Base-by-base conservation (phyloP, 768 basidiomycete genomes). In the Auricularia cornea region DNA sequence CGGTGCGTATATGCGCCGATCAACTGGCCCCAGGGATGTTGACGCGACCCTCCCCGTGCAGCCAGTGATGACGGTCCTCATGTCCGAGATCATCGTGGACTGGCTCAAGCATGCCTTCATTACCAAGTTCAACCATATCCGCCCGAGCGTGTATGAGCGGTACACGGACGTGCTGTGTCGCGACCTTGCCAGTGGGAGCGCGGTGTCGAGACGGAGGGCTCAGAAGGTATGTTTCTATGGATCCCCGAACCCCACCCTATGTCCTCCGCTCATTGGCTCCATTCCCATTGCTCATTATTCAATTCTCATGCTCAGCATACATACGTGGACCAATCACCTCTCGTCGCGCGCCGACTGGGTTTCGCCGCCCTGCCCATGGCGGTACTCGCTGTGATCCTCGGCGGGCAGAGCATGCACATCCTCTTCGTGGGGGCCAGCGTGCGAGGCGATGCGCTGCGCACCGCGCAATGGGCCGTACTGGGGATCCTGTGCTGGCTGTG, bases 41-140 rank as follows among this genome's bases (percentile, higher is more conserved):
- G n/a, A n/a, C n/a, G n/a, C n/a, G n/a, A n/a, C n/a, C n/a, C n/a
- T n/a, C n/a, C n/a, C n/a, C n/a, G n/a, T 38, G 20, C 69, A 97
- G 94, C 97, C 97, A 26, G 94, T 96, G 1, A 67, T 98, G 59
- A 90, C 91, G 2, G 97, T 99, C 3, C 80, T 98, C 73, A 70
- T 86, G 3, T 96, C 94, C 2, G 97, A 99, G 73, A 90, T 92
- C 83, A 73, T 90, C 14, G 97, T 99, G 12, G 97, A 99, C 72
- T 99, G 96, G 96, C 80, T 98, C 60, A 99, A 99, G 73, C 97
- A 99, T 70, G 96, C 95, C 11, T 99, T 98, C 76, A 98, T 99
- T 69, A 96, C 95, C 60, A 99, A 99, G 74, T 98, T 98, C 79
- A 99, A 99, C 69, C 96, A 98, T 70, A 95, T 99, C 57, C 86